Evolutionary conservation across 164 flowering plant species (phyloP), one percentile per base, ranked within the genome.

Genomic region (Vitis amurensis): DNA sequence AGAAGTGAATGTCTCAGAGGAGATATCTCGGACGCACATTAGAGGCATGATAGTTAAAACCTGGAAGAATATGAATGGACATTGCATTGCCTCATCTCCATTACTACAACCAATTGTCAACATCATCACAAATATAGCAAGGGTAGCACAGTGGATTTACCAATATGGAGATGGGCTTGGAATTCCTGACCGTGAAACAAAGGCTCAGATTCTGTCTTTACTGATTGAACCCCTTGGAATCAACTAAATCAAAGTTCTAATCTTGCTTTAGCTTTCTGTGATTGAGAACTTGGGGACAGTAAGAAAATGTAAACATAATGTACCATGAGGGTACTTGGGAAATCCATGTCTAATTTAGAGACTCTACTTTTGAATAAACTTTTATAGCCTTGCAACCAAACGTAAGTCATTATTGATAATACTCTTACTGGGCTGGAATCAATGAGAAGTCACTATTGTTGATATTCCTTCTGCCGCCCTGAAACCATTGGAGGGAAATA

Each of bases 21-120:
- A 73, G 4, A 48, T 27, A 48, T 78, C 86, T 53, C 30, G 73
- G 19, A 53, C 64, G 29, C 71, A 81, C 23, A 71, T 83, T 15
- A 63, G 66, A 16, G 59, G 44, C 30, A 58, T 77, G 59, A 77
- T 79, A 48, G 27, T 4, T 29, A 27, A 68, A 0, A 16, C 71
- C 10, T 83, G 86, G 86, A 76, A 66, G 74, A 81, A 64, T 16
- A 71, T 82, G 2, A 82, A 82, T 23, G 72, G 67, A 4, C 55
- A 66, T 8, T 65, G 68, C 58, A 14, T 64, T 16, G 61, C 16
- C 0, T 29, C 30, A 23, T 29, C 68, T 12, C 68, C 72, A 11
- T 15, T 3, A 31, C 30, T 67, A 58, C 53, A 64, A 17, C 15
- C 77, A 4, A 64, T 73, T 50, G 71, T 73, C 17, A 52, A 61